These are phyloP conservation scores for Euptelea pleiosperma DNA, from an alignment of 164 flowering plant species.

Conservation along the genomic window DNA sequence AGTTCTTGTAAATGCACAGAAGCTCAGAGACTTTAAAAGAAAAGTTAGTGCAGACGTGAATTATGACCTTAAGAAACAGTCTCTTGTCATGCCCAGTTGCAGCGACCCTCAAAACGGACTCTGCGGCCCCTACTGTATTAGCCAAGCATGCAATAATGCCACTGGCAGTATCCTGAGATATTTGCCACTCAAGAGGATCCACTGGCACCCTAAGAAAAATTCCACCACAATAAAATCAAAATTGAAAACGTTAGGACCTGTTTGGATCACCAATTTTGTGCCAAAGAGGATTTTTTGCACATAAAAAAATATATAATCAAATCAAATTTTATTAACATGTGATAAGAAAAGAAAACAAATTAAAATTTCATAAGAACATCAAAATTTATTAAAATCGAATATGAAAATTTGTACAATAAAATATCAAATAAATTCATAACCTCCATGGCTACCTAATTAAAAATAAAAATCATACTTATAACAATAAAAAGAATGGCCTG, in stretches of 20 bases:
- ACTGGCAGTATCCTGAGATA: constrained; percentile 88
- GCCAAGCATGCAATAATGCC: constrained; percentile 72
- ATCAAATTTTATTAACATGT: too few species aligned
- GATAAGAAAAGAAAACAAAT: too few species aligned
- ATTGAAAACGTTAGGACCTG: background rate
- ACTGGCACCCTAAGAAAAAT: constrained; percentile 74
- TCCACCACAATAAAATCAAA: background rate
- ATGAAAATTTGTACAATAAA: too few species aligned
- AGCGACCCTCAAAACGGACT: constrained; percentile 92
- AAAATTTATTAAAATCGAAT: too few species aligned
- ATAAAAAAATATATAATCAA: too few species aligned
- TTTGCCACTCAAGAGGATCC: constrained; percentile 98
- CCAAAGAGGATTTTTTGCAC: too few species aligned
- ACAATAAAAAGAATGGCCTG: too few species aligned
- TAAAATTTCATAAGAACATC: too few species aligned
- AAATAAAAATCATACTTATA: too few species aligned
- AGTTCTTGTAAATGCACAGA: too few species aligned
- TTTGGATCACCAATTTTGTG: background rate
- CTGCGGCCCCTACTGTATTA: constrained; percentile 91
- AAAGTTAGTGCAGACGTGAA: background rate
- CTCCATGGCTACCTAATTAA: too few species aligned
- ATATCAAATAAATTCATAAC: too few species aligned
- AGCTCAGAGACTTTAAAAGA: background rate
- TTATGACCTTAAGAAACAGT: constrained; percentile 72
- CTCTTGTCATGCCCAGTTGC: constrained; percentile 96